Conservation (phyloP, 192 early-diverging fungal genomes). For the Gamsiella multidivaricata region DNA sequence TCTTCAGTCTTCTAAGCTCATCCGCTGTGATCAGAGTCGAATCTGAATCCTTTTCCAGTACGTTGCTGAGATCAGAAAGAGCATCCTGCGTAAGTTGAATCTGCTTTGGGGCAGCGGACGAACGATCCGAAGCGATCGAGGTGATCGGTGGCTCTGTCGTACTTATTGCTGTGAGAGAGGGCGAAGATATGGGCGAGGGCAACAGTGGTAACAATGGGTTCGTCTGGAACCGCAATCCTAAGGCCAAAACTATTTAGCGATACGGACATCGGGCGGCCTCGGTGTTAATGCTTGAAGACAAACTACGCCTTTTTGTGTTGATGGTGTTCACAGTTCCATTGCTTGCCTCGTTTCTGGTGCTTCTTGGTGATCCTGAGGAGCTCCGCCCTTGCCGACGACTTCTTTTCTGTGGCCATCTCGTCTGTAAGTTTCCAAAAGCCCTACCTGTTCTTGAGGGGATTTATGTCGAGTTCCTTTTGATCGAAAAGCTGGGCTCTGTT, state of each 20-base stretch:
- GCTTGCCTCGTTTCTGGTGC: constrained; percentile 25
- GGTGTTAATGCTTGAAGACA: not conserved
- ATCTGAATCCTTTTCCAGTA: constrained; percentile 6
- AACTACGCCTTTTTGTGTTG: not conserved
- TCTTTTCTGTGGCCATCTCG: constrained; percentile 10
- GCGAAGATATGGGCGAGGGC: not conserved
- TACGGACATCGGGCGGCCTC: not conserved
- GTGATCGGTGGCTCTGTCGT: too few relatives aligned
- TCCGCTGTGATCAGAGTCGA: not conserved
- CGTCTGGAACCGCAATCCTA: constrained; percentile 5
- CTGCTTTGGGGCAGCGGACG: not conserved
- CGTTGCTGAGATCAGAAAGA: not conserved
- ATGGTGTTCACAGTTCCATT: not conserved
- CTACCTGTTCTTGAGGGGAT: too few relatives aligned
- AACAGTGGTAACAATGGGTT: not conserved
- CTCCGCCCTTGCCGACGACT: constrained; percentile 8
- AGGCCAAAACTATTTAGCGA: not conserved
- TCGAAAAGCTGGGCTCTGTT: too few relatives aligned
- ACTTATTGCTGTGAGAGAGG: too few relatives aligned
- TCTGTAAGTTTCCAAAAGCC: too few relatives aligned
- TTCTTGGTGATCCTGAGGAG: constrained; percentile 23
- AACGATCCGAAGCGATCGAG: too few relatives aligned
- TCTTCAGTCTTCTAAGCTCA: constrained; percentile 2
- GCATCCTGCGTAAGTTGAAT: constrained; percentile 14
- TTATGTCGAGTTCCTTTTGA: too few relatives aligned